These are phyloP conservation scores for Podila horticola DNA, from an alignment of 192 early-diverging fungal genomes.

Conservation along the genomic window DNA sequence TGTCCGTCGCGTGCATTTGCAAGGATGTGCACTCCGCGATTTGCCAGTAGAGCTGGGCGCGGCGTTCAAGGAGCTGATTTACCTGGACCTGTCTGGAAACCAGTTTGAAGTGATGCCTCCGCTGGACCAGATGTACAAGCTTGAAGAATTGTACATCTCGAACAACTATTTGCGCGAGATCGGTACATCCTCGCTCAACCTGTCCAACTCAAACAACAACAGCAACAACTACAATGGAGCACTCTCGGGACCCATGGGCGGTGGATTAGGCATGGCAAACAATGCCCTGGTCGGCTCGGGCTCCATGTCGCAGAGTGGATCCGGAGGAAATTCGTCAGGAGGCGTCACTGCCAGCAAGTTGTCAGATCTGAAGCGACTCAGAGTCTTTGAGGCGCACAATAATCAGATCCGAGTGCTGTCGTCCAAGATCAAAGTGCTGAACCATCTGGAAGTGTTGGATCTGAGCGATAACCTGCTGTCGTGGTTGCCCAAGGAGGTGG, in stretches of 20 bases:
- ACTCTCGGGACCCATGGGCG: constrained; percentile 10
- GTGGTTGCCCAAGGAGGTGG: constrained; percentile 50
- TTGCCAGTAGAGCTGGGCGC: constrained; percentile 52
- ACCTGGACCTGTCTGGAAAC: constrained; percentile 52
- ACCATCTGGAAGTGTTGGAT: constrained; percentile 48
- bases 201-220: constrained; percentile 12
- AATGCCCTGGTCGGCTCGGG: not conserved
- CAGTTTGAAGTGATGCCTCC: constrained; percentile 53
- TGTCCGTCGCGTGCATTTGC: constrained; percentile 48
- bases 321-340: constrained; percentile 11
- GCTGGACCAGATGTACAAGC: constrained; percentile 48
- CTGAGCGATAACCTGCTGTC: constrained; percentile 44
- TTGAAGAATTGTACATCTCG: constrained; percentile 52
- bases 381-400: constrained; percentile 49
- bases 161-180: constrained; percentile 52
- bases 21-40: constrained; percentile 52
- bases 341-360: constrained; percentile 49
- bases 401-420: constrained; percentile 63
- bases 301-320: not conserved
- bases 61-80: constrained; percentile 44
- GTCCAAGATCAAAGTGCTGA: constrained; percentile 50
- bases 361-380: constrained; percentile 42
- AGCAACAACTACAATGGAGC: constrained; percentile 13
- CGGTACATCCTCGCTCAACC: constrained; percentile 39
- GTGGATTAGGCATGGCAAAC: constrained; percentile 7